Conservation (phyloP, 2,329 filamentous ascomycete genomes). For the Calonectria pauciramosa region DNA sequence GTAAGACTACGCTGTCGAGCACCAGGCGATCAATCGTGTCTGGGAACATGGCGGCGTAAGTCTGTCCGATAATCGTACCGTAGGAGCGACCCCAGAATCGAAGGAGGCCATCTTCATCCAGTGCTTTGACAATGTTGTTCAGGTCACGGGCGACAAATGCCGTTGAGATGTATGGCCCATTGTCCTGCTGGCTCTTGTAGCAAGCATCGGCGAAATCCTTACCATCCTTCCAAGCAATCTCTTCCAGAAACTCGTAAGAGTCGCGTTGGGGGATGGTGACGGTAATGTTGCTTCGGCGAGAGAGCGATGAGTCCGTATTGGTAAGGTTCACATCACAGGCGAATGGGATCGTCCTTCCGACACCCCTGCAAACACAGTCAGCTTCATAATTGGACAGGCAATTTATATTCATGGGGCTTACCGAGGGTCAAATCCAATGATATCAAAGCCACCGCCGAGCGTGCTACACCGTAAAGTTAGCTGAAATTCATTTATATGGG, state of each 20-base stretch:
- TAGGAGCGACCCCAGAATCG: slow-evolving; percentile 15
- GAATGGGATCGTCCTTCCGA: neutral
- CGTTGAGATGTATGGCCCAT: neutral
- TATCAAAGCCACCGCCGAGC: neutral
- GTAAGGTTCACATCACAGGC: neutral
- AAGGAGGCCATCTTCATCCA: neutral
- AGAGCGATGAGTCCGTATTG: neutral
- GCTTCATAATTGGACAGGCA: neutral
- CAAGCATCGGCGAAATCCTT: neutral
- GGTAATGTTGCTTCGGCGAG: neutral
- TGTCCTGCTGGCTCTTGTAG: neutral
- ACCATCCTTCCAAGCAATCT: neutral
- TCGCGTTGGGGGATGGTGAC: neutral
- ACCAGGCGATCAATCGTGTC: slow-evolving; percentile 27
- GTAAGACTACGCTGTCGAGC: slow-evolving; percentile 31
- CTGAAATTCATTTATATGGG: neutral
- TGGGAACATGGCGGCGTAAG: slow-evolving; percentile 32
- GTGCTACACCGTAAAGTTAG: neutral
- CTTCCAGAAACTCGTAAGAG: neutral
- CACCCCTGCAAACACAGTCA: neutral
- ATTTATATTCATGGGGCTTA: neutral
- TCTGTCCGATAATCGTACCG: slow-evolving; percentile 26
- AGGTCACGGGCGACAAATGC: neutral
- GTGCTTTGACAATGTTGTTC: neutral
- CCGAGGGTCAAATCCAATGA: neutral